Conservation (phyloP, 768 basidiomycete species). For the Tricholomella constricta region DNA sequence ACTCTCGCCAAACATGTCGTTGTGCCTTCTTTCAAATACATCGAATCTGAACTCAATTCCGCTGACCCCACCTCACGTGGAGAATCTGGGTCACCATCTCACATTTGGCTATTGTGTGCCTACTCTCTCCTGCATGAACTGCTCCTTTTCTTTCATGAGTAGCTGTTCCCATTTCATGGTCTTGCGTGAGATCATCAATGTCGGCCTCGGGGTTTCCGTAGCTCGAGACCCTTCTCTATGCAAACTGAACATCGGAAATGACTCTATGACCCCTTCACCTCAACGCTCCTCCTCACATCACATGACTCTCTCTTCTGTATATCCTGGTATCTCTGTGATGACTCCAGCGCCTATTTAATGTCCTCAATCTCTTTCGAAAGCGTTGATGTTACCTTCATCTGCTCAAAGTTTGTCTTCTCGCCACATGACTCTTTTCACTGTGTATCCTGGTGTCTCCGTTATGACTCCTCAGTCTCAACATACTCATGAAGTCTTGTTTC, state of each 20-base stretch:
- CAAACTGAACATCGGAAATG: neutral
- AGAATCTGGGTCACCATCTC: neutral
- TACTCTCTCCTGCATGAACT: neutral
- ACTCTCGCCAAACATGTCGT: neutral
- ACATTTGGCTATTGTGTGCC: neutral
- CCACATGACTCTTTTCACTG: neutral
- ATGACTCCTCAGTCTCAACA: too few species aligned
- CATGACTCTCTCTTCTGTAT: neutral
- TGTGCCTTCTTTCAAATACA: neutral
- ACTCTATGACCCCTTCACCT: neutral
- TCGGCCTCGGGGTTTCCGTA: neutral
- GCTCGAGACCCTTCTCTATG: neutral
- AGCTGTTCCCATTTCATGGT: neutral
- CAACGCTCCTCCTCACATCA: too few species aligned
- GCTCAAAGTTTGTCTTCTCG: too few species aligned
- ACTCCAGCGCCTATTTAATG: too few species aligned
- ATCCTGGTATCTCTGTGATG: neutral
- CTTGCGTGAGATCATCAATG: neutral
- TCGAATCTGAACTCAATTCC: neutral
- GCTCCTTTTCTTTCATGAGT: neutral
- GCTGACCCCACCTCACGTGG: slow-evolving; percentile 1
- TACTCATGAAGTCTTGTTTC: too few species aligned
- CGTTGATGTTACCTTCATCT: too few species aligned
- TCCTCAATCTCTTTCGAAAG: too few species aligned
- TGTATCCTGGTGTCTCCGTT: neutral